phyloP scores from a whole-genome alignment of 2,329 filamentous ascomycete species.

The Beauveria sp. region DNA sequence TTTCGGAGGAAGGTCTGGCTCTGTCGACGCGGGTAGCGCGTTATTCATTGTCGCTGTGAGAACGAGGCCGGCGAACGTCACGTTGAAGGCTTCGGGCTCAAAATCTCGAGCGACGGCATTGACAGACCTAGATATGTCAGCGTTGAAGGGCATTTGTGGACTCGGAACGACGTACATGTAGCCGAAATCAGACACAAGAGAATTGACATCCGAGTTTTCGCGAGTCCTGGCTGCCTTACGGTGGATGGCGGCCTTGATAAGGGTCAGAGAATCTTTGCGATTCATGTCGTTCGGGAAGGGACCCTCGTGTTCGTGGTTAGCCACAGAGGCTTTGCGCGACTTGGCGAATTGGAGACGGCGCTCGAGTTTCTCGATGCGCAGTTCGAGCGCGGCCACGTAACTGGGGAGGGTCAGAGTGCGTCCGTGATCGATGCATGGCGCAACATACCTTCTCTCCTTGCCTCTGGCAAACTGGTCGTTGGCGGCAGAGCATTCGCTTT shows the following conservation, averaged over 20 bases:
- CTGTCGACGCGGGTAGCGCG: slow-evolving; percentile 54
- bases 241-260: slow-evolving; percentile 54
- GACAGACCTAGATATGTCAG: slow-evolving; percentile 57
- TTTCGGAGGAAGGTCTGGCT: slow-evolving; percentile 61
- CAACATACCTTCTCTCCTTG: slow-evolving; percentile 74
- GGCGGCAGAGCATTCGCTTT: slow-evolving; percentile 82
- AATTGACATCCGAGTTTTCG: slow-evolving; percentile 83
- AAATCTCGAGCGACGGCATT: slow-evolving; percentile 94
- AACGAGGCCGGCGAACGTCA: slow-evolving; percentile 87
- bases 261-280: slow-evolving; percentile 56
- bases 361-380: slow-evolving; percentile 81
- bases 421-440: slow-evolving; percentile 7
- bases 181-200: slow-evolving; percentile 88
- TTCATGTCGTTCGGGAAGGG: slow-evolving; percentile 36
- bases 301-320: slow-evolving; percentile 53
- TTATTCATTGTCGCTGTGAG: slow-evolving; percentile 75
- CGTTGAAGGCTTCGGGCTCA: slow-evolving; percentile 76
- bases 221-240: slow-evolving; percentile 56
- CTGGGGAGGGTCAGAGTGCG: slow-evolving; percentile 28
- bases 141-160: too few species aligned
- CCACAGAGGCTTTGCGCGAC: slow-evolving; percentile 62
- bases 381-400: slow-evolving; percentile 93
- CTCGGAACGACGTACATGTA: slow-evolving; percentile 55
- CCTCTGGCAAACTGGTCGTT: slow-evolving; percentile 94
- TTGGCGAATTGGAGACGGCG: slow-evolving; percentile 65